Percentiles rank a stretch among this genome's conserved stretches.
Conservation (phyloP, 1,139 yeast genomes). For the Lodderomyces margitis region DNA sequence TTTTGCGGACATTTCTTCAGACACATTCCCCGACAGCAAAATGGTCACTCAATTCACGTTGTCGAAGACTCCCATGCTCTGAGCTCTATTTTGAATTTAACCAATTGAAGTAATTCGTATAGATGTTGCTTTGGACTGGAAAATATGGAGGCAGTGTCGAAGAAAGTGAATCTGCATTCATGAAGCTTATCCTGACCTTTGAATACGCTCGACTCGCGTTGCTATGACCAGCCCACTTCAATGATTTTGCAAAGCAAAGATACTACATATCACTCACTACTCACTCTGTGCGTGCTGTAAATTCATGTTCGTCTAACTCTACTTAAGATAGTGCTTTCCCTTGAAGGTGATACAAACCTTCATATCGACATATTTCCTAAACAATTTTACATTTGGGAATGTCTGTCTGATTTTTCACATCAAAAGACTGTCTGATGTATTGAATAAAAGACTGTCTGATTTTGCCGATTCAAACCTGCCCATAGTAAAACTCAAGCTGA, state of each 20-base stretch:
- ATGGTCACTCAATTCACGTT: background rate
- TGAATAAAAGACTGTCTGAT: constrained; percentile 1
- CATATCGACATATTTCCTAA: too few relatives aligned
- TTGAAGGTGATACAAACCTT: too few relatives aligned
- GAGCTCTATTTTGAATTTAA: background rate
- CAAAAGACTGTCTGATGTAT: constrained; percentile 1
- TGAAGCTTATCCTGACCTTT: too few relatives aligned
- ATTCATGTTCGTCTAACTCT: too few relatives aligned
- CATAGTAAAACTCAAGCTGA: background rate
- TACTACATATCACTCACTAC: too few relatives aligned
- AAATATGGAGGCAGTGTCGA: background rate
- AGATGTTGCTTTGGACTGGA: background rate
- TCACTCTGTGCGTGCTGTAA: too few relatives aligned
- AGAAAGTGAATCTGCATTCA: too few relatives aligned
- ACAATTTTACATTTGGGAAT: background rate
- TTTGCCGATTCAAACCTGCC: background rate
- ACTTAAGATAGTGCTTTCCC: too few relatives aligned
- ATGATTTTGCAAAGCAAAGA: too few relatives aligned
- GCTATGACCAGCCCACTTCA: too few relatives aligned
- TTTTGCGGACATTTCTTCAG: background rate
- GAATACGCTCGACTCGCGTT: too few relatives aligned
- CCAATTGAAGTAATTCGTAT: background rate
- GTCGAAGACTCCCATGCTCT: background rate
- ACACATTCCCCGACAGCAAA: constrained; percentile 1
- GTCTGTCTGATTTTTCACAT: background rate